These are phyloP conservation scores for Cryphonectria carpinicola DNA, from an alignment of 2,329 filamentous ascomycete species.

Conservation along the genomic window DNA sequence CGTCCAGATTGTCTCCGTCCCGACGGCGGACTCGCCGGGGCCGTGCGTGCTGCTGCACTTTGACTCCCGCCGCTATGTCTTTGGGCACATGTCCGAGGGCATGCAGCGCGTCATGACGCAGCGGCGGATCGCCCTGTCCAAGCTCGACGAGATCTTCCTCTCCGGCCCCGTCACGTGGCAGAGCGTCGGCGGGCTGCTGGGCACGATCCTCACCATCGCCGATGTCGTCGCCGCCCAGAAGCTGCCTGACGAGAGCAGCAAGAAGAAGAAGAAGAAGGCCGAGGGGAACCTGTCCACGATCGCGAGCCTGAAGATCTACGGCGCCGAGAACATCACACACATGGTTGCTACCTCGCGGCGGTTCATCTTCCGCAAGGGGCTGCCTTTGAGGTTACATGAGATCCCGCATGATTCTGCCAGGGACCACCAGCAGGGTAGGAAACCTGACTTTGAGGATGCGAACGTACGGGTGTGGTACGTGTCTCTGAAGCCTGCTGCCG, in stretches of 20 bases:
- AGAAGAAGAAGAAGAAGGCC: slow-evolving; percentile 46
- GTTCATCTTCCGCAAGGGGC: slow-evolving; percentile 84
- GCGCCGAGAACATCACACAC: slow-evolving; percentile 79
- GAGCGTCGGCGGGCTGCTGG: slow-evolving; percentile 79
- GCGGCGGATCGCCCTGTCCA: slow-evolving; percentile 65
- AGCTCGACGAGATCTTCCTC: slow-evolving; percentile 79
- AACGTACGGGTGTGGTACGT: slow-evolving; percentile 86
- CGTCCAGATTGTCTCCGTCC: slow-evolving; percentile 77
- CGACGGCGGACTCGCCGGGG: slow-evolving; percentile 86
- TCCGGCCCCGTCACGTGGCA: slow-evolving; percentile 78
- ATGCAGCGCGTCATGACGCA: slow-evolving; percentile 78
- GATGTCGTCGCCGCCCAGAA: slow-evolving; percentile 59
- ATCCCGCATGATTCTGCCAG: slow-evolving; percentile 52
- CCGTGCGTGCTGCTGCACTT: slow-evolving; percentile 79
- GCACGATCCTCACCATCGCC: slow-evolving; percentile 82
- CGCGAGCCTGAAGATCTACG: slow-evolving; percentile 68
- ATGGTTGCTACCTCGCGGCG: slow-evolving; percentile 78
- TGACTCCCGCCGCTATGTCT: slow-evolving; percentile 80
- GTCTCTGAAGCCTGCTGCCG: slow-evolving; percentile 46
- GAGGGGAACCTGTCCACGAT: slow-evolving; percentile 40
- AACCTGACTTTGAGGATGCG: slow-evolving; percentile 75
- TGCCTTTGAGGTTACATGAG: slow-evolving; percentile 75
- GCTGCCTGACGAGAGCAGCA: slow-evolving; percentile 41
- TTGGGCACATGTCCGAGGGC: slow-evolving; percentile 83
- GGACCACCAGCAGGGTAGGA: slow-evolving; percentile 52